Base-by-base conservation (phyloP, 306 rosid species). In the Coriaria nepalensis region DNA sequence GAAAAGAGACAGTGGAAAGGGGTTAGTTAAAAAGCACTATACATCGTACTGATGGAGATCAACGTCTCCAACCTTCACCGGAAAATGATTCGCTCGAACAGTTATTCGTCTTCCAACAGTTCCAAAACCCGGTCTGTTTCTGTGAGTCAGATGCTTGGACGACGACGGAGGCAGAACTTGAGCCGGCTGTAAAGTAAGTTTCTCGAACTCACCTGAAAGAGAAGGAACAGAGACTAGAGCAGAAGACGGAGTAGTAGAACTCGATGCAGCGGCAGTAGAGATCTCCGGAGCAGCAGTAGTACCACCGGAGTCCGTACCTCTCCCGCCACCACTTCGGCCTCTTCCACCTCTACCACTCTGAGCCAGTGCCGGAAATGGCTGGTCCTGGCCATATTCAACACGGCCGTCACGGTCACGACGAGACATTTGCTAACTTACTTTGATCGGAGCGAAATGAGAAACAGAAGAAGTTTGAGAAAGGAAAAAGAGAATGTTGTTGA, bases 1-100 rank as follows among this genome's bases (percentile, higher is more conserved):
- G n/a, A n/a, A n/a, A n/a, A n/a, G n/a, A n/a, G n/a, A n/a, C n/a
- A n/a, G n/a, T n/a, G n/a, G n/a, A n/a, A n/a, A n/a, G n/a, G n/a
- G n/a, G n/a, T n/a, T n/a, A n/a, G n/a, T n/a, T n/a, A n/a, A n/a
- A n/a, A n/a, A n/a, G n/a, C n/a, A n/a, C n/a, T n/a, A n/a, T 45
- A 53, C 43, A 49, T 42, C 69, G 8, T 86, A 86, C 2, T 79
- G 96, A 7, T 63, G 67, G 0, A 77, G 43, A 48, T 79, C 86
- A 0, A 8, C 11, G 0, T 68, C 68, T 0, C 68, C 66, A 1
- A 77, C 70, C 29, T 79, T 6, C 0, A 79, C 74, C 0, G 56
- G 43, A 5, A 86, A 79, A n/a, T 86, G 96, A 49, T 86, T 86
- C 0, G 96, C 96, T 0, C 78, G 64, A 2, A 82, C 73, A 8